Percentiles rank a stretch among this genome's conserved stretches.
These are phyloP conservation scores for Litchi chinensis DNA, from an alignment of 345 rosid species.

Conservation along the genomic window DNA sequence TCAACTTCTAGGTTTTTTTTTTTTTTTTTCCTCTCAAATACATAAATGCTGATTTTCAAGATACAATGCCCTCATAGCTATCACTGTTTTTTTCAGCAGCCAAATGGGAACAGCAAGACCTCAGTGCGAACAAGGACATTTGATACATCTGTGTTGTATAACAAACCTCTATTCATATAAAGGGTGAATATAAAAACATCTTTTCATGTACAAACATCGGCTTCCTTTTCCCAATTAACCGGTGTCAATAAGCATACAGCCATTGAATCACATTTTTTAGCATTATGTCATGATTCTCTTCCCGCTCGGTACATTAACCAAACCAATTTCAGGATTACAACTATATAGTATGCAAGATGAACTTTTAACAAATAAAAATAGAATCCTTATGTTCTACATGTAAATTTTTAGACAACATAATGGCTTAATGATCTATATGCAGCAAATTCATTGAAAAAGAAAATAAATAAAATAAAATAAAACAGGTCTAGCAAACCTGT, in stretches of 20 bases:
- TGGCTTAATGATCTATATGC: background rate
- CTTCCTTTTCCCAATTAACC: background rate
- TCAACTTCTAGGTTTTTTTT: too few relatives aligned
- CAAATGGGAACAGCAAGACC: too few relatives aligned
- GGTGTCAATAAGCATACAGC: background rate
- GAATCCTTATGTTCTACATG: background rate
- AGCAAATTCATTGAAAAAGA: background rate
- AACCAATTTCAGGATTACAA: background rate
- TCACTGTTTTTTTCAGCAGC: too few relatives aligned
- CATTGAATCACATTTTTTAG: background rate
- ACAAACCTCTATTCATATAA: background rate
- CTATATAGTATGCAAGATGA: too few relatives aligned
- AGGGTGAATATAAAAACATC: background rate
- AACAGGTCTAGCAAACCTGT: constrained; percentile 59
- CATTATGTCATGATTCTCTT: background rate
- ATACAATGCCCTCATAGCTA: too few relatives aligned
- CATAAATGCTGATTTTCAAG: too few relatives aligned
- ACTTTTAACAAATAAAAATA: background rate
- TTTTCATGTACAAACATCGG: background rate
- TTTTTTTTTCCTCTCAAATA: too few relatives aligned
- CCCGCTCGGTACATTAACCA: background rate
- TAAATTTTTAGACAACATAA: background rate
- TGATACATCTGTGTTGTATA: too few relatives aligned
- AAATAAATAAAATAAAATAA: background rate
- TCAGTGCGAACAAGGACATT: too few relatives aligned